Evolutionary conservation across 2,329 filamentous ascomycete genomes (phyloP).

Genomic region (Daldinia eschscholtzii): DNA sequence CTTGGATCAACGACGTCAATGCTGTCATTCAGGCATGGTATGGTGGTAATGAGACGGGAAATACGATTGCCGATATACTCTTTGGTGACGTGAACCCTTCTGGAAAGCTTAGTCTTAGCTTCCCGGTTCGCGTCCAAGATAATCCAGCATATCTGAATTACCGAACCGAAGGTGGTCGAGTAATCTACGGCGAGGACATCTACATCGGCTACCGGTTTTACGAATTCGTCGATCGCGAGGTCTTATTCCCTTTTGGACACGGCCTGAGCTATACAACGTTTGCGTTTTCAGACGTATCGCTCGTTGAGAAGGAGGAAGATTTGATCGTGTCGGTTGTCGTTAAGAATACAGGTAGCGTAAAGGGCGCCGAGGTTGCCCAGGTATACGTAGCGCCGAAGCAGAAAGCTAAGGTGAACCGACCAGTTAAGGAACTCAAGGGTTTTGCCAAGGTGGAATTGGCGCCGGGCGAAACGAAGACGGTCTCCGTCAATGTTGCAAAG

Average conservation of each 20-base stretch:
- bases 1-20: constrained; percentile 69
- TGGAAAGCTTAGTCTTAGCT: constrained; percentile 80
- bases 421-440: constrained; percentile 73
- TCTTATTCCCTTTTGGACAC: constrained; percentile 83
- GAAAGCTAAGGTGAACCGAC: constrained; percentile 65
- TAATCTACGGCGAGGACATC: constrained; percentile 83
- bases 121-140: constrained; percentile 75
- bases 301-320: constrained; percentile 62
- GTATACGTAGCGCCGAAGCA: constrained; percentile 68
- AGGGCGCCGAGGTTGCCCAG: constrained; percentile 69
- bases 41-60: constrained; percentile 87
- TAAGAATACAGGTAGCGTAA: constrained; percentile 69
- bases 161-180: constrained; percentile 75
- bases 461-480: constrained; percentile 69
- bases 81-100: constrained; percentile 81
- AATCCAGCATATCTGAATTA: constrained; percentile 84
- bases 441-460: constrained; percentile 74
- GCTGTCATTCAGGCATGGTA: constrained; percentile 85
- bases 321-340: constrained; percentile 65
- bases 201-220: constrained; percentile 87
- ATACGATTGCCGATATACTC: constrained; percentile 82
- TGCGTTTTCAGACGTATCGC: constrained; percentile 63
- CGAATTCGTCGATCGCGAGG: constrained; percentile 74
- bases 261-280: constrained; percentile 84
- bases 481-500: constrained; percentile 68